Base-by-base conservation (phyloP, 768 basidiomycete species). In the Exsudoporus frostii region DNA sequence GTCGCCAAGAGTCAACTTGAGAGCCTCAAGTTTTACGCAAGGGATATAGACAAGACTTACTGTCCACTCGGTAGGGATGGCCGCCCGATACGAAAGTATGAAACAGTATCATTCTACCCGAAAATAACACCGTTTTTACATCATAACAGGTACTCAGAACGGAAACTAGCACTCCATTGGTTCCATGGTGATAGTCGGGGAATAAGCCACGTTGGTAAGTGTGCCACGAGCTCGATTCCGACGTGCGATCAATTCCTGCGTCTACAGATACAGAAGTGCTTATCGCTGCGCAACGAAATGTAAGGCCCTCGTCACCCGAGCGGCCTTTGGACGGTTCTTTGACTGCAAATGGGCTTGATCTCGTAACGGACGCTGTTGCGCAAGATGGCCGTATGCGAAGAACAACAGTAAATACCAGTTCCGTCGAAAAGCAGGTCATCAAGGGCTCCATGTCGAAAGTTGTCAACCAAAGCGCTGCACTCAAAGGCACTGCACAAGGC, bases 31-130 rank as follows among this genome's bases (percentile, higher is more conserved):
- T 69, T 73, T 37, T 86, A 82, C 52, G 65, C 68, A 13, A 76
- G 74, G 47, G 79, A 76, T 20, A 60, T 75, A 20, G 64, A 71
- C 5, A 62, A 65, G 1, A 79, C 83, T 4, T 84, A 84, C 52
- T 77, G 78, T 38, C 86, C 88, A 0, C 67, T 84, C 1, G 77
- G 76, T 4, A 70, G 74, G 5, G 79, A 86, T 52, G 84, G 85
- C 17, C 76, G 78, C 20, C 85, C 86, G 1, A 65, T 79, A 48
- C 78, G 85, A 63, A 86, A 77, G 88, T 88, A 52, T 44, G 80
- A 67, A 24, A 36, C 10, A 22, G 43, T 47, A 54, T 45, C 32
- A 44, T 45, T 40, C 6, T 1, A 27, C 27, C 5, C 34, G 17
- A 24, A 24, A 37, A 48, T 51, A 29, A 44, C 33, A 25, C 30